Evolutionary conservation across 331 rosid genomes (phyloP).

Genomic region (Spiraea crenata): DNA sequence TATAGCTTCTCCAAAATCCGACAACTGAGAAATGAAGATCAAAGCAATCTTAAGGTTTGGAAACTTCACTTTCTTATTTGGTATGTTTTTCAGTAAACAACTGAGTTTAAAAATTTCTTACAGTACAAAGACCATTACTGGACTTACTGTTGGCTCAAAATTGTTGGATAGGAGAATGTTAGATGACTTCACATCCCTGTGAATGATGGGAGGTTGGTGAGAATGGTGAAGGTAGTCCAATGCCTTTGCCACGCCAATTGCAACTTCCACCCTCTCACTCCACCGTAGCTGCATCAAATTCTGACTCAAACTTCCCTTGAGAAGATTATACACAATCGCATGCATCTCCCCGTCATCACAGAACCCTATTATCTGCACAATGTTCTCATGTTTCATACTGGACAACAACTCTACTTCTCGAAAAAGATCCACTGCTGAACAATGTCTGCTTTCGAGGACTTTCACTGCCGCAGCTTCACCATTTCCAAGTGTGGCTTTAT

Average conservation of each 20-base stretch:
- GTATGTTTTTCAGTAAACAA: no score
- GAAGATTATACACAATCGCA: constrained; percentile 34
- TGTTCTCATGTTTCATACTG: constrained; percentile 37
- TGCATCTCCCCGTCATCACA: constrained; percentile 32
- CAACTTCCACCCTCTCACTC: constrained; percentile 46
- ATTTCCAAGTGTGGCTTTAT: constrained; percentile 32
- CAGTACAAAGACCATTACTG: neutral
- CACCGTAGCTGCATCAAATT: constrained; percentile 28
- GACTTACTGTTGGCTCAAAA: constrained; percentile 40
- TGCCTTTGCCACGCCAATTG: constrained; percentile 42
- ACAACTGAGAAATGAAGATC: constrained; percentile 24
- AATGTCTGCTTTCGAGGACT: constrained; percentile 23
- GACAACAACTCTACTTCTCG: constrained; percentile 37
- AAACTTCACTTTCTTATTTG: neutral
- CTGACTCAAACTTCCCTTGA: constrained; percentile 39
- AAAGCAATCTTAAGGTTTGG: neutral
- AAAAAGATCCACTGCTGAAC: constrained; percentile 25
- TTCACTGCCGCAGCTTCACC: constrained; percentile 41
- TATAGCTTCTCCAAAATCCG: constrained; percentile 47
- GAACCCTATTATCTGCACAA: constrained; percentile 34
- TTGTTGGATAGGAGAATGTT: constrained; percentile 46
- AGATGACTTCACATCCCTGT: constrained; percentile 47
- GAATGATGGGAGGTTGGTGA: constrained; percentile 42
- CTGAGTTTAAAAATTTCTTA: no score
- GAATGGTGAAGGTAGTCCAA: constrained; percentile 44